These are phyloP conservation scores for Luffa acutangula DNA, from an alignment of 306 rosid genomes.

Conservation along the genomic window DNA sequence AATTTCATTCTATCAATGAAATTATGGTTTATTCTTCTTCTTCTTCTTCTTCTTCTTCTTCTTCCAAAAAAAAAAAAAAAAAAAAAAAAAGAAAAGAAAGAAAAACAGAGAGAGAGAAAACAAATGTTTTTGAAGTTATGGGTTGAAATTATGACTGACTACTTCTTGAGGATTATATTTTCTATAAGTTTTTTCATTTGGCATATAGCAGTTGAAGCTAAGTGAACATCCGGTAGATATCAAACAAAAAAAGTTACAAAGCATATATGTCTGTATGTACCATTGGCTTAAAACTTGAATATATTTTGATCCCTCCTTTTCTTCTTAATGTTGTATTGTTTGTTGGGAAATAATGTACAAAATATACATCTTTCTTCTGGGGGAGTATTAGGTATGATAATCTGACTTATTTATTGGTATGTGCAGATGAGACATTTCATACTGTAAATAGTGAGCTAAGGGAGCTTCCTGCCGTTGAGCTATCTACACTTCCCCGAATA, in stretches of 20 bases:
- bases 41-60: not conserved
- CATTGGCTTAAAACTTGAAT: not conserved
- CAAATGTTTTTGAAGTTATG: not conserved
- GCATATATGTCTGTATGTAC: not conserved
- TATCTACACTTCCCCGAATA: conserved; percentile 72
- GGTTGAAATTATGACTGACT: not conserved
- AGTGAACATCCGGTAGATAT: not conserved
- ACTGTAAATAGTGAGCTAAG: conserved; percentile 57
- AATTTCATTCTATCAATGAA: not conserved
- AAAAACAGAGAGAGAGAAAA: no score
- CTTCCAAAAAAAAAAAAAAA: not conserved
- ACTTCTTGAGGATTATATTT: not conserved
- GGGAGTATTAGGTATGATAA: not conserved
- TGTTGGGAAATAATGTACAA: not conserved
- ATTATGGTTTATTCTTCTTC: not conserved
- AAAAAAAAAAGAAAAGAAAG: not conserved
- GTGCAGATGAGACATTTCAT: conserved; percentile 66
- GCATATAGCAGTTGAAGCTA: not conserved
- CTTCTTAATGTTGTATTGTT: not conserved
- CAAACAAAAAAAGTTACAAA: not conserved
- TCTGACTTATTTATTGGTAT: not conserved
- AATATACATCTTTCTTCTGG: not conserved
- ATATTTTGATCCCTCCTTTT: not conserved
- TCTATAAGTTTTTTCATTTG: not conserved
- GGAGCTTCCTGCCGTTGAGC: conserved; percentile 81